Base-by-base conservation (phyloP, 2,329 filamentous ascomycete genomes). In the Bipolaris bicolor region DNA sequence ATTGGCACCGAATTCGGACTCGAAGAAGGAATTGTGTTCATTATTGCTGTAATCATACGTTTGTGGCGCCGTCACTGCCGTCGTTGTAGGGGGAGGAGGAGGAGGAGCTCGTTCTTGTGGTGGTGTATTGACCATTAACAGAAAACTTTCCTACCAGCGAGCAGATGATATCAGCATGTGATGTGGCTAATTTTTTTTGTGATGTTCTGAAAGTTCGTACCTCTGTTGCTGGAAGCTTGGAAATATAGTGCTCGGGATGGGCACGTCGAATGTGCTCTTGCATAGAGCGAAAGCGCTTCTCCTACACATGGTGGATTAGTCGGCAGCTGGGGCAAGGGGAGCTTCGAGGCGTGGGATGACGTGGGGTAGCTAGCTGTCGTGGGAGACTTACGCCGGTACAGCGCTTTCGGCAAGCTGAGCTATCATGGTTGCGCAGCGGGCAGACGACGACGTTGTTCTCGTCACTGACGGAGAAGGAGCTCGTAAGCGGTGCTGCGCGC, bases 181-280 rank as follows among this genome's bases (percentile, higher is more conserved):
- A 15, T 18, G 20, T 34, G 24, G 33, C 29, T n/a, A 34, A 31
- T 16, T 7, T 33, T 7, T 7, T 33, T 7, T 29, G n/a, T 33
- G 15, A 7, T 37, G 13, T 33, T n/a, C 7, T 15, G 24, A 3
- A 11, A 18, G 24, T 15, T 13, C 57, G 31, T 54, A 60, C 66
- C 79, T 97, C 94, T 68, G 94, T 99, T 47, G 95, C 95, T 66
- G 95, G 94, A 69, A 98, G 90, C 85, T 98, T 97, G 48, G 95
- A 89, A 70, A 99, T 96, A 81, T 98, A 98, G 78, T 97, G 90
- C 77, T 96, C 92, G 60, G 94, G 94, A 77, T 99, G 95, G 67
- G 95, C 94, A 78, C 95, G 89, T 71, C 95, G 91, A 73, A 99
- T 98, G 76, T 99, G 95, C 85, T 99, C 95, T 80, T 98, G 95